Base-by-base conservation (phyloP, 345 rosid species). In the Hibiscus trionum region DNA sequence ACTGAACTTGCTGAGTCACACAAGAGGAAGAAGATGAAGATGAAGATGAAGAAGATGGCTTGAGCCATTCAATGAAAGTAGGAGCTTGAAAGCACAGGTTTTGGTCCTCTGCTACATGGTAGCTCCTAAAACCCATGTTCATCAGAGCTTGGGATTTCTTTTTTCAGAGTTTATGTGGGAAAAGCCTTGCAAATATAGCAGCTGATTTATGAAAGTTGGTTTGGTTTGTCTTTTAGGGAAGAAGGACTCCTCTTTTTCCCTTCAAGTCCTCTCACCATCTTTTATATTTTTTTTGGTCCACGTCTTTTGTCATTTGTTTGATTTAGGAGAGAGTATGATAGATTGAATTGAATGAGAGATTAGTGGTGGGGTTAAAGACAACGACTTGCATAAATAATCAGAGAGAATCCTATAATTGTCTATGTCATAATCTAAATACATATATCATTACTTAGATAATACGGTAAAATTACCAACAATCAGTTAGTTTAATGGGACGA, bases 51-150 rank as follows among this genome's bases (percentile, higher is more conserved):
- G 71, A 71, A n/a, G 67, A 70, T 44, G 96, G 93, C 70, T 90
- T 86, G 56, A 90, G 93, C 96, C 96, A 90, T 84, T 90, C 96
- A 76, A 90, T 90, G 85, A 90, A 90, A 74, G 82, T 81, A 55
- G 86, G 82, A 72, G 89, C 44, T 80, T 81, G 50, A 8, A 74
- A 77, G 73, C 83, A 72, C 1, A 71, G 31, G 73, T 66, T 75
- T 14, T 72, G 75, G 64, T 81, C 84, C n/a, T 77, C 75, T 19
- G 31, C 69, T 42, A 77, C 79, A 67, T 77, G 84, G 79, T 72
- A 78, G 82, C 78, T 87, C 80, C 84, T 79, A 24, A 87, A 77
- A 26, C 88, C 89, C 93, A 88, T 86, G 46, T 42, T 70, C 21
- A 17, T 17, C 50, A 63, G 72, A 56, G 56, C 16, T 58, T 21